Evolutionary conservation across 179 eudicot species (phyloP), one percentile per base, ranked within the genome.

Genomic region (Beta macrorhiza): DNA sequence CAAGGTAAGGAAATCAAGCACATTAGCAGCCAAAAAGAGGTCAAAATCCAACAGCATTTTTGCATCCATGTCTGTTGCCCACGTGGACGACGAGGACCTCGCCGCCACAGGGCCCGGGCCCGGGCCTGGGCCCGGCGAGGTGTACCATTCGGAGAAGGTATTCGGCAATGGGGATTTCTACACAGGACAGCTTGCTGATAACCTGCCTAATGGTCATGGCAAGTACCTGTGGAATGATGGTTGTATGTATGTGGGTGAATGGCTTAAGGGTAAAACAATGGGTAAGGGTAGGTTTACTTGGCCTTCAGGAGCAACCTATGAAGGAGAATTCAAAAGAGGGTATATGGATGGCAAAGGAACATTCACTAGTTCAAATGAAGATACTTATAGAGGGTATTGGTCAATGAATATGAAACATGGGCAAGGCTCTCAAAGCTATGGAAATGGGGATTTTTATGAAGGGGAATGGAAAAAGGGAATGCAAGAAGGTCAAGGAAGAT

Each of bases 231-330:
- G 99, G 98, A 74, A 84, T 67, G 99, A 95, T 85, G 99, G 99
- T 13, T 95, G 99, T 88, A 90, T 93, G 93, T 95, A 92, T 72
- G 89, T 90, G 5, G 99, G 99, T 47, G 97, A 92, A 53, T 95
- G 99, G 99, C 70, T 9, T 5, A 86, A 70, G 56, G 99, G 99
- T 52, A 91, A 83, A 72, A 86, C 88, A 0, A 88, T 75, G 85
- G 99, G 97, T 5, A 92, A 89, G 71, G 98, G 98, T 1, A 89
- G 88, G 72, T 95, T 95, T 68, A 88, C 90, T 67, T 95, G 99
- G 99, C 97, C 97, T 37, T 89, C 91, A 32, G 99, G 99, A 13
- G 94, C 99, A 1, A 92, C 94, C 6, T 95, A 95, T 83, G 99
- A 95, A 80, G 99, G 99, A 22, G 91, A 92, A 52, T 95, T 95